These are phyloP conservation scores for Berkeleyomyces basicola DNA, from an alignment of 2,329 filamentous ascomycete genomes.

Conservation along the genomic window DNA sequence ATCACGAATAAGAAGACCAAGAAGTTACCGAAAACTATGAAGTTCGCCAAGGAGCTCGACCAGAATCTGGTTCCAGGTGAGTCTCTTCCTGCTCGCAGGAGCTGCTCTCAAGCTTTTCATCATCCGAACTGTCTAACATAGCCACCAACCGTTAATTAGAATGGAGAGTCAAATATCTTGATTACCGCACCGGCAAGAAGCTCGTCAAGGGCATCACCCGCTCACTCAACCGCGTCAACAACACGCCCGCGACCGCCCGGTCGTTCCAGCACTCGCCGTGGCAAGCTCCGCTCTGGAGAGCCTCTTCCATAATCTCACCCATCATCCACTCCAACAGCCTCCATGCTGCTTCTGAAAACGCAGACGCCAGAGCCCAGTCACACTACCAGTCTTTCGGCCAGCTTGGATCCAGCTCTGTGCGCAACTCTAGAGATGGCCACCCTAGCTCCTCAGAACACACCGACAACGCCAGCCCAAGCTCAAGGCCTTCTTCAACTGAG, in stretches of 20 bases:
- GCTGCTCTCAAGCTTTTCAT: not conserved
- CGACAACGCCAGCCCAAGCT: not conserved
- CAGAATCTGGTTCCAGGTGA: conserved; percentile 68
- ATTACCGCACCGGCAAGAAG: conserved; percentile 94
- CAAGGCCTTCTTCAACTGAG: not conserved
- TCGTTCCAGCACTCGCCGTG: not conserved
- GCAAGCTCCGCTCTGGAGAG: conserved; percentile 15
- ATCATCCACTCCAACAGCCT: conserved; percentile 18
- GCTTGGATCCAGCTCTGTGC: not conserved
- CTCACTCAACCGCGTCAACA: conserved; percentile 47
- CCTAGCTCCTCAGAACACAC: not conserved
- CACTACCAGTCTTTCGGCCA: not conserved
- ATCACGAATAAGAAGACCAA: not conserved
- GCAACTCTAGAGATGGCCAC: not conserved
- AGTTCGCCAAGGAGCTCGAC: conserved; percentile 64
- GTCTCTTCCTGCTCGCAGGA: not conserved
- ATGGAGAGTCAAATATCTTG: conserved; percentile 85
- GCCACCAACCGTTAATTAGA: conserved; percentile 32
- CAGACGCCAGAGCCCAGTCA: not conserved
- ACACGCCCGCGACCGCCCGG: conserved; percentile 26
- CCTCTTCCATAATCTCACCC: conserved; percentile 20
- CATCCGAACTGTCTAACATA: conserved; percentile 3
- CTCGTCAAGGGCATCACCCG: conserved; percentile 68
- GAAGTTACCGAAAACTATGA: conserved; percentile 34
- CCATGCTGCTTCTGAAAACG: not conserved